These are phyloP conservation scores for Apophysomyces ossiformis DNA, from an alignment of 371 early-diverging fungal species.

Conservation along the genomic window DNA sequence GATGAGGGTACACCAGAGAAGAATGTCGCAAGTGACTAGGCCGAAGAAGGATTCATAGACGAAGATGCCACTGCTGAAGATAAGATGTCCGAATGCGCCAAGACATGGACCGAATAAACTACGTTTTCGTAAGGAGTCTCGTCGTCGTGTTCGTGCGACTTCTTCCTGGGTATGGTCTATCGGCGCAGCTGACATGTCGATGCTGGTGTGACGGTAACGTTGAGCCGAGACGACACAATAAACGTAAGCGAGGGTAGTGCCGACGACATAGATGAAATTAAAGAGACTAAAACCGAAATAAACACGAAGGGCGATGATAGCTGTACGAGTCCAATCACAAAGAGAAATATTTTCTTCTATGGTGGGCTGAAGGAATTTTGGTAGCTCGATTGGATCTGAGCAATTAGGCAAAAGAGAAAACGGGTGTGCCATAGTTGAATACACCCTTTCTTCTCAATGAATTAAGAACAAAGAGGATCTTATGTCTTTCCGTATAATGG, in stretches of 20 bases:
- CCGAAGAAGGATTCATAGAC: constrained; percentile 18
- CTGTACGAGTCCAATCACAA: background rate
- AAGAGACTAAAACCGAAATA: constrained; percentile 14
- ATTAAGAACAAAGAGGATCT: no score
- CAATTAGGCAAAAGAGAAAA: constrained; percentile 1
- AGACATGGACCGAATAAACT: constrained; percentile 20
- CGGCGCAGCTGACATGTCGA: constrained; percentile 6
- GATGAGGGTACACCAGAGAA: constrained; percentile 23
- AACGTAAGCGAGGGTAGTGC: constrained; percentile 19
- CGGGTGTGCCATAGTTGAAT: background rate
- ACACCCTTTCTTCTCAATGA: no score
- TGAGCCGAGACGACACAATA: constrained; percentile 5
- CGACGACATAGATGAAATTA: constrained; percentile 19
- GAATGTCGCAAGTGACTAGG: constrained; percentile 19
- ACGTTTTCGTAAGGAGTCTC: constrained; percentile 24
- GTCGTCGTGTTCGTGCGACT: constrained; percentile 7
- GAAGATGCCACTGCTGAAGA: constrained; percentile 23
- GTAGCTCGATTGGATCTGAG: background rate
- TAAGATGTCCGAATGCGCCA: constrained; percentile 33
- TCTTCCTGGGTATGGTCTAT: constrained; percentile 3
- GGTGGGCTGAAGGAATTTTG: background rate
- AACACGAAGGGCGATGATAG: constrained; percentile 9
- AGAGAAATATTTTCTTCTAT: background rate
- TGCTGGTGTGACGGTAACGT: constrained; percentile 8
- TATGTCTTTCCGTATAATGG: background rate